Evolutionary conservation across 495 filamentous ascomycete genomes (phyloP).

Genomic region (Trichoderma asperelloides): DNA sequence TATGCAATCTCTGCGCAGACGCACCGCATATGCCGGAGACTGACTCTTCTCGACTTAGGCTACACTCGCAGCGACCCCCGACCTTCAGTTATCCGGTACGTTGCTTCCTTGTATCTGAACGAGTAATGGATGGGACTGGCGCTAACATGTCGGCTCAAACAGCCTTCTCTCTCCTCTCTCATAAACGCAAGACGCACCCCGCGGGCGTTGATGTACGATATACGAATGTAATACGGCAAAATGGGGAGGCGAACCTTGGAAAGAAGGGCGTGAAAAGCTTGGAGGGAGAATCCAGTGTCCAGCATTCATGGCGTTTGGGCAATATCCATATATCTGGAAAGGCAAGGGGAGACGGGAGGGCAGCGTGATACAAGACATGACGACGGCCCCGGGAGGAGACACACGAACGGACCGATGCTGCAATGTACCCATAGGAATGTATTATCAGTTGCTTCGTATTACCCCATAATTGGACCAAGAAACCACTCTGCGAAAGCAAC

Average conservation of each 20-base stretch:
- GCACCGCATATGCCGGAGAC: conserved; percentile 14
- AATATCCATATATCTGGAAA: background rate
- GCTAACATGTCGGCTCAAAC: background rate
- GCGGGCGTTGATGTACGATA: conserved; percentile 14
- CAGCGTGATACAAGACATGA: background rate
- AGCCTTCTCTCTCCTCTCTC: conserved; percentile 71
- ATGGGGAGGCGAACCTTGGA: background rate
- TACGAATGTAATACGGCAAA: background rate
- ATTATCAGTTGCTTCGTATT: background rate
- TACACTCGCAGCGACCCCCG: conserved; percentile 89
- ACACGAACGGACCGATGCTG: background rate
- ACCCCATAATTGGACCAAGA: background rate
- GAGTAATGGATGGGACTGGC: background rate
- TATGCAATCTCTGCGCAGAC: conserved; percentile 35
- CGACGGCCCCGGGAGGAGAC: background rate
- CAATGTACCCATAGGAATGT: conserved; percentile 1
- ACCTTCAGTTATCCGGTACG: conserved; percentile 86
- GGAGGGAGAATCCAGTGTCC: background rate
- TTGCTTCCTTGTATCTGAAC: background rate
- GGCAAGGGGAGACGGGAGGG: background rate
- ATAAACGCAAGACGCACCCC: conserved; percentile 20
- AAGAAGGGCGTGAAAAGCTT: background rate
- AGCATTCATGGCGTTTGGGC: conserved; percentile 6
- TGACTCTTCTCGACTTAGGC: conserved; percentile 42
- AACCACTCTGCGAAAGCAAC: background rate